Evolutionary conservation across 1,139 yeast species (phyloP), one percentile per base, ranked within the genome.

Genomic region (Suhomyces bokatorum): DNA sequence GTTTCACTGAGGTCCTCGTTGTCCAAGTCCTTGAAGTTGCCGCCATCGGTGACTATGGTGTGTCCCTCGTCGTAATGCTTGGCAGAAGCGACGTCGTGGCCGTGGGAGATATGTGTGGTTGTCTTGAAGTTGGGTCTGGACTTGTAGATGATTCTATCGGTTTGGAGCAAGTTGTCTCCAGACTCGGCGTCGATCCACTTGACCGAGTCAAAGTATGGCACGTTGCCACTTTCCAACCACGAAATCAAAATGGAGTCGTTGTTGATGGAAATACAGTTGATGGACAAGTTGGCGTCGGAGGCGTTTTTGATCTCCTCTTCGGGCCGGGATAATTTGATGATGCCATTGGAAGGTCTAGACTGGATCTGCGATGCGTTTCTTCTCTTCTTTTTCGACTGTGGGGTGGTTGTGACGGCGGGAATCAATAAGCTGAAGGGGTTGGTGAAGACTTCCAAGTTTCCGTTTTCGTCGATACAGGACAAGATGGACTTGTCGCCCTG

Each of bases 171-270:
- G n/a, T 53, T 50, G 4, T 55, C 52, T 1, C 67, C 63, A 9
- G 62, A 56, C 20, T 71, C 78, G n/a, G n/a, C n/a, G 35, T 66
- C 74, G 13, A 66, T 43, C 86, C 91, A 83, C 45, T 68, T 67
- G 20, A 83, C 53, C 5, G 75, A 67, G 44, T 86, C 91, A 58
- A 87, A 85, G 43, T 75, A 77, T 13, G 93, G 85, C 13, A 80
- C 66, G 16, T 77, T 73, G 8, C 86, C 85, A 50, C 78, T 81
- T 62, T 89, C 96, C 40, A 85, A 66, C 95, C 96, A 90, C 1
- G 83, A 67, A 26, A 83, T 61, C 14, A 71, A 64, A 24, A 88
- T 51, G 13, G 64, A 53, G 37, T 69, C 73, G 39, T 68, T 65
- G 17, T 68, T 67, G 9, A 75, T 60, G 16, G 72, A 62, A 2